These are phyloP conservation scores for Pulveroboletus sp. DNA, from an alignment of 768 basidiomycete species.

Conservation along the genomic window DNA sequence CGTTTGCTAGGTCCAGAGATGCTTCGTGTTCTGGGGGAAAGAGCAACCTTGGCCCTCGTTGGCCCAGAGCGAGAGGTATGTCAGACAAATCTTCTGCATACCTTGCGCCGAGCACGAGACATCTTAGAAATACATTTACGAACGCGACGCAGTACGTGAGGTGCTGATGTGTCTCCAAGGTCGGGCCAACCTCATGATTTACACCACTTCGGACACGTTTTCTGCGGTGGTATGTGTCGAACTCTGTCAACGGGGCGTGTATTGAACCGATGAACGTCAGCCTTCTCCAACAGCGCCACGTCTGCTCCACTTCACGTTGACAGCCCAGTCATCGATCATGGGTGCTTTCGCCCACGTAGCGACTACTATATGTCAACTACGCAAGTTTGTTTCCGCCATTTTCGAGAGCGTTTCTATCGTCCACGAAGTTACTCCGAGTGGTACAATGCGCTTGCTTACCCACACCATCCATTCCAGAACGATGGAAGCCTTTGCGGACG, in stretches of 20 bases:
- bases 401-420: slow-evolving; percentile 32
- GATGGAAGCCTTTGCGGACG: slow-evolving; percentile 80
- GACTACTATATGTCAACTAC: slow-evolving; percentile 58
- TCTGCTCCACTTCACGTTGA: slow-evolving; percentile 62
- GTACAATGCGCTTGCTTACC: slow-evolving; percentile 20
- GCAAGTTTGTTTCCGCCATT: slow-evolving; percentile 53
- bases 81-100: background rate
- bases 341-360: slow-evolving; percentile 54
- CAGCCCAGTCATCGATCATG: slow-evolving; percentile 64
- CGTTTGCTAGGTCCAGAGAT: slow-evolving; percentile 41
- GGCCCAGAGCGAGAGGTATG: slow-evolving; percentile 43
- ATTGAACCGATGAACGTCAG: slow-evolving; percentile 29
- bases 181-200: slow-evolving; percentile 54
- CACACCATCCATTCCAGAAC: slow-evolving; percentile 45
- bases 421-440: slow-evolving; percentile 22
- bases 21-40: slow-evolving; percentile 37
- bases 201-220: slow-evolving; percentile 29
- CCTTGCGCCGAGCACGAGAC: background rate
- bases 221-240: slow-evolving; percentile 31
- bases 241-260: background rate
- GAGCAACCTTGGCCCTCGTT: slow-evolving; percentile 36
- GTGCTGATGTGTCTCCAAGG: slow-evolving; percentile 75
- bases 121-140: slow-evolving; percentile 63
- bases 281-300: slow-evolving; percentile 51
- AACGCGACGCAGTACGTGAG: slow-evolving; percentile 75